phyloP scores from a whole-genome alignment of 495 filamentous ascomycete genomes.

The Aspergillus homomorphus region DNA sequence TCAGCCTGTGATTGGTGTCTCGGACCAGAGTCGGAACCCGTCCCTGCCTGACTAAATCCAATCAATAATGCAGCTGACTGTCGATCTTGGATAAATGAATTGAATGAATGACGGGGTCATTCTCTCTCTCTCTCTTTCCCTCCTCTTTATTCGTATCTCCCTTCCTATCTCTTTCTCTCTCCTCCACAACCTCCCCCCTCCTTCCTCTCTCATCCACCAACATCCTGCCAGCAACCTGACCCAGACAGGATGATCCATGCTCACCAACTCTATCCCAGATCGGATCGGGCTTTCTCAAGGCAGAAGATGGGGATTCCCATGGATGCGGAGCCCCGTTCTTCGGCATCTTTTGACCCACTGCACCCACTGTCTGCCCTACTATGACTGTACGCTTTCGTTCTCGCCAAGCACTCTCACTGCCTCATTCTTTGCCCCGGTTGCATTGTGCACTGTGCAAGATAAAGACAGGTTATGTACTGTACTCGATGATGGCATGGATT shows the following conservation, averaged over 20 bases:
- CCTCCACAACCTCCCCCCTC: not conserved
- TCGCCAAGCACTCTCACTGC: no score
- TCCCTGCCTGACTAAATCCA: not conserved
- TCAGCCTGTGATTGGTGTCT: conserved; percentile 1
- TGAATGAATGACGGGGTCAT: no score
- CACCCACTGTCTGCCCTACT: no score
- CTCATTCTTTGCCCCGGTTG: no score
- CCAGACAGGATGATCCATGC: not conserved
- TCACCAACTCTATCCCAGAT: not conserved
- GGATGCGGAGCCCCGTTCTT: not conserved
- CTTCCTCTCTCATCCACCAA: not conserved
- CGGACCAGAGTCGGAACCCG: not conserved
- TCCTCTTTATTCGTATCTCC: no score
- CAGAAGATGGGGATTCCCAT: not conserved
- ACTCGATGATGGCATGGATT: not conserved
- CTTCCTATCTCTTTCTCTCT: no score
- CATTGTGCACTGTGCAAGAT: no score
- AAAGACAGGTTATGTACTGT: not conserved
- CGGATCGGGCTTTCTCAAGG: not conserved
- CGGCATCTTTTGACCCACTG: no score
- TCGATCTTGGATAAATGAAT: no score
- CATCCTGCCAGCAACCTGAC: no score
- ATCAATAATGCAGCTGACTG: not conserved
- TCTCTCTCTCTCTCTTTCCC: no score
- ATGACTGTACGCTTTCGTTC: no score